phyloP scores from a whole-genome alignment of 441 rosid genomes.

The Pelargonium exstipulatum region DNA sequence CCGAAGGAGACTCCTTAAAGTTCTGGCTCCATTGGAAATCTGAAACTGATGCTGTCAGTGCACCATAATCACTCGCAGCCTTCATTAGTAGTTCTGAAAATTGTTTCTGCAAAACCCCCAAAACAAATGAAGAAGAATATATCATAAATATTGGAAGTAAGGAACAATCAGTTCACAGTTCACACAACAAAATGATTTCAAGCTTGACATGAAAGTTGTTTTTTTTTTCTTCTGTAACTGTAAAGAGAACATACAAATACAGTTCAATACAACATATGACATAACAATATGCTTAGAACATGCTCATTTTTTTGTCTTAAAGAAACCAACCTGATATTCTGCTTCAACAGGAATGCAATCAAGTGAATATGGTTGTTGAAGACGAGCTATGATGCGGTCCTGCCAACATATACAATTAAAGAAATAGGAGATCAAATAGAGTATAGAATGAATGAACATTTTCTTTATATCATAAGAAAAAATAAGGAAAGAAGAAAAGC shows the following conservation, averaged over 20 bases:
- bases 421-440: not conserved
- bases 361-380: conserved; percentile 92
- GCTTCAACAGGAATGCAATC: conserved; percentile 99
- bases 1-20: conserved; percentile 92
- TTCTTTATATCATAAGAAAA: not conserved
- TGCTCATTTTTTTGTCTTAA: not conserved
- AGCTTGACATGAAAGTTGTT: too few relatives aligned
- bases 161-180: not conserved
- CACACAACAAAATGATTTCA: too few relatives aligned
- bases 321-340: conserved; percentile 71
- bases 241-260: not conserved
- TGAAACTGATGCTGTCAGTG: conserved; percentile 78
- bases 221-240: not conserved
- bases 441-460: not conserved
- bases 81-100: conserved; percentile 90
- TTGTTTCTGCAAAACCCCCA: conserved; percentile 61
- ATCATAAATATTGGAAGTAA: not conserved
- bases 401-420: conserved; percentile 28
- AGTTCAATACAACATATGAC: not conserved
- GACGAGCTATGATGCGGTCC: conserved; percentile 96
- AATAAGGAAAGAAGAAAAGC: not conserved
- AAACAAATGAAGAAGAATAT: conserved; percentile 10
- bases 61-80: conserved; percentile 95
- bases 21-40: conserved; percentile 97
- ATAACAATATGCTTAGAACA: not conserved